These are phyloP conservation scores for Colletotrichum cordylinicola DNA, from an alignment of 2,329 filamentous ascomycete species.

Conservation along the genomic window DNA sequence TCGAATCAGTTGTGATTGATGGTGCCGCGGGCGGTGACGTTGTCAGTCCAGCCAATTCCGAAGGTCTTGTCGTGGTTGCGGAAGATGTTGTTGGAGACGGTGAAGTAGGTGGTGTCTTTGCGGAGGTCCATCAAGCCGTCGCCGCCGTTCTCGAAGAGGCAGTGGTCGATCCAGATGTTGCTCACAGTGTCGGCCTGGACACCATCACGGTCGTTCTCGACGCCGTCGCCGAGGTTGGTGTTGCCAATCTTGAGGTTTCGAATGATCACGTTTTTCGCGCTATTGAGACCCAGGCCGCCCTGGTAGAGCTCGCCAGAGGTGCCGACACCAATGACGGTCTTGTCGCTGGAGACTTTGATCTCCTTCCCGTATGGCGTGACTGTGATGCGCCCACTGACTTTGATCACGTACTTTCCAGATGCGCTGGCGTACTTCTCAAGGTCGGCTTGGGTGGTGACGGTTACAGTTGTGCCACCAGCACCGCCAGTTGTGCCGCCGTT, in stretches of 20 bases:
- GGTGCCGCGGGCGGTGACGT: slow-evolving; percentile 18
- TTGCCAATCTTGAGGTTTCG: slow-evolving; percentile 24
- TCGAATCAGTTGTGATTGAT: slow-evolving; percentile 24
- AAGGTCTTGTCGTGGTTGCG: slow-evolving; percentile 25
- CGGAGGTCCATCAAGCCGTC: slow-evolving; percentile 23
- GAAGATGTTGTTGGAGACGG: slow-evolving; percentile 25
- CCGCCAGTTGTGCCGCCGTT: slow-evolving; percentile 30
- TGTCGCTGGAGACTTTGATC: slow-evolving; percentile 25
- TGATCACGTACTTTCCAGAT: slow-evolving; percentile 28
- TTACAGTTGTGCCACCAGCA: slow-evolving; percentile 24
- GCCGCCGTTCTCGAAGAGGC: slow-evolving; percentile 17
- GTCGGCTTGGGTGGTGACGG: slow-evolving; percentile 25
- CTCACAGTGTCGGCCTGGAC: slow-evolving; percentile 20
- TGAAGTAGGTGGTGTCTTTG: slow-evolving; percentile 23
- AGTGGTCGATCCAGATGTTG: slow-evolving; percentile 26
- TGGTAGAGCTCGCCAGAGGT: slow-evolving; percentile 12
- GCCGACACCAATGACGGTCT: slow-evolving; percentile 26
- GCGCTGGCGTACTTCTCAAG: slow-evolving; percentile 27
- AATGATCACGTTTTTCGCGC: slow-evolving; percentile 24
- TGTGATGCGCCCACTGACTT: slow-evolving; percentile 27
- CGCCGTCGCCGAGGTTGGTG: background rate
- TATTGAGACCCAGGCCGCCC: slow-evolving; percentile 22
- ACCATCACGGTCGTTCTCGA: slow-evolving; percentile 16
- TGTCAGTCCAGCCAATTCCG: slow-evolving; percentile 25
- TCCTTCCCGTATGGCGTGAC: slow-evolving; percentile 27